Base-by-base conservation (phyloP, 768 basidiomycete species). In the Trichaptum fuscoviolaceum region DNA sequence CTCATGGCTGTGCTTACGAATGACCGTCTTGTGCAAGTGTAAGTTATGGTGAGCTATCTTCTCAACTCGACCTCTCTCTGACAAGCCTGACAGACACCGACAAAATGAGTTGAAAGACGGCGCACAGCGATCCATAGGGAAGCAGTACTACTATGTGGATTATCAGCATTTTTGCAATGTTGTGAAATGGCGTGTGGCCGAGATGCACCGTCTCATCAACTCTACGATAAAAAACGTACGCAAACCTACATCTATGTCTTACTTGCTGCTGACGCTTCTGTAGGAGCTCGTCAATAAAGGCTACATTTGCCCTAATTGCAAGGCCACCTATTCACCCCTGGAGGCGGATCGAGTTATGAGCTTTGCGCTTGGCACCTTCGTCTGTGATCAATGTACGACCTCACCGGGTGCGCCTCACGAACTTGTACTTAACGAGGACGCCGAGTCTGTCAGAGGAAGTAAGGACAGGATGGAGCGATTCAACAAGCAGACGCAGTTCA, bases 231-330 rank as follows among this genome's bases (percentile, higher is more conserved):
- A 95, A 69, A 94, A 96, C 77, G 96, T 95, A 67, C 65, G 87
- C 80, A 35, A 26, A 26, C 23, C 35, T 57, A 66, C 63, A 34
- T 34, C 52, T 26, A 24, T 18, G 34, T 27, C 25, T 59, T 30
- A 42, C 62, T 26, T 63, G 42, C 35, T 7, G 35, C 30, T 30
- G 30, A 30, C 30, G 30, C 30, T 30, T 30, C 30, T 8, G 4
- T 72, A 98, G 96, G 95, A 98, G 80, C 87, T 97, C 68, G 94
- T 96, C 69, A 93, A 95, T 75, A 93, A 96, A 77, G 97, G 96
- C n/a, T 99, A 97, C 76, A 88, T 96, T 67, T 99, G 96, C 76
- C 90, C 95, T 1, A 86, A 87, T 70, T 98, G 96, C 81, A 85
- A 86, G 67, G 87, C 88, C 71, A 86, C 87, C 0, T 99, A 94